A percentile compares a stretch with the other conserved stretches of the same genome.
Conservation (phyloP, 2,329 filamentous ascomycete species). For the Epichloe coenophiala region DNA sequence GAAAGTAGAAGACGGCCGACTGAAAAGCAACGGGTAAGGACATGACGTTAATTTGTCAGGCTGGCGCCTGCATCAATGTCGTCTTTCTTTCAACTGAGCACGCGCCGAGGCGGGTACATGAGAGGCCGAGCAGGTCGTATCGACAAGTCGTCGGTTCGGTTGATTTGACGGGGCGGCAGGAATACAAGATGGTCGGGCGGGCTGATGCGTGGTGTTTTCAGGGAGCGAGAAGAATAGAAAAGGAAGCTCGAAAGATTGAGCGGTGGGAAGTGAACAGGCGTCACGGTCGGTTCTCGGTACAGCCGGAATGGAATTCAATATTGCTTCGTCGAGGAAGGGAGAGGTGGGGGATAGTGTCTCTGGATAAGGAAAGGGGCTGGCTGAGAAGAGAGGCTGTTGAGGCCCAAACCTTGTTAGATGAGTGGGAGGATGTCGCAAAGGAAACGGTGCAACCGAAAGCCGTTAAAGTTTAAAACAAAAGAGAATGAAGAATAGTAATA, state of each 20-base stretch:
- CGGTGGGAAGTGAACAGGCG: not conserved
- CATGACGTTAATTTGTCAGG: constrained; percentile 17
- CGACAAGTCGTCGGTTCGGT: not conserved
- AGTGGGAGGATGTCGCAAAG: not conserved
- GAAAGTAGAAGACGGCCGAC: constrained; percentile 65
- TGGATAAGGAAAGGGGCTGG: constrained; percentile 3
- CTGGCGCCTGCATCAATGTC: not conserved
- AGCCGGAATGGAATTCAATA: not conserved
- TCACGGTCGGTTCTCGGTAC: not conserved
- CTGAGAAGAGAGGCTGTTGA: not conserved
- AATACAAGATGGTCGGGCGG: not conserved
- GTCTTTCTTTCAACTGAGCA: constrained; percentile 5
- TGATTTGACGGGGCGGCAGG: not conserved
- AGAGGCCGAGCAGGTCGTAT: constrained; percentile 1
- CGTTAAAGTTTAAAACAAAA: not conserved
- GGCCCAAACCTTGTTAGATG: not conserved
- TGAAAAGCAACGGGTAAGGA: constrained; percentile 48
- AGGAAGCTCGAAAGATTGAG: not conserved
- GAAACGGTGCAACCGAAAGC: not conserved
- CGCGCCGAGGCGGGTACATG: constrained; percentile 7
- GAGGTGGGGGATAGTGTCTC: not conserved
- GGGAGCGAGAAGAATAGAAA: not conserved
- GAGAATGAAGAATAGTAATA: not conserved
- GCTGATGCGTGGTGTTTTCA: not conserved
- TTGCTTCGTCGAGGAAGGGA: not conserved